Conservation (phyloP, 2,329 filamentous ascomycete genomes). For the Trichophyton benhamiae region DNA sequence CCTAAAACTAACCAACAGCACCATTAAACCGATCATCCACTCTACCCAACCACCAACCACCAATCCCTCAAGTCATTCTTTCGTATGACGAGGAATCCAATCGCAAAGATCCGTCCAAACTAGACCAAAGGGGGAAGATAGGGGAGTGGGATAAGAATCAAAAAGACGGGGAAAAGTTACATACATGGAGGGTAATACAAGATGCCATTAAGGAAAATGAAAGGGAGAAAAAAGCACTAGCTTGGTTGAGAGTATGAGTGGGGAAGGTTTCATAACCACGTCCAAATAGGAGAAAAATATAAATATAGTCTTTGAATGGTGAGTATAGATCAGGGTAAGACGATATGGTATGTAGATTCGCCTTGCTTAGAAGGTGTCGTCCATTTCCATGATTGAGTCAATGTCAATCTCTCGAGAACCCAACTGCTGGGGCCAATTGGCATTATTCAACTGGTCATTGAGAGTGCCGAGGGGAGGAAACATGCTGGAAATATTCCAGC, state of each 20-base stretch:
- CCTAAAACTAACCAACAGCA: not conserved
- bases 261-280: slow-evolving; percentile 1
- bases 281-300: not conserved
- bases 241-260: not conserved
- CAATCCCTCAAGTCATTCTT: not conserved
- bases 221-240: not conserved
- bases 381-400: slow-evolving; percentile 1
- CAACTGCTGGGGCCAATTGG: not conserved
- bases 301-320: not conserved
- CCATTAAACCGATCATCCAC: not conserved
- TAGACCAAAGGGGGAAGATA: not conserved
- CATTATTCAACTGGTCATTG: not conserved
- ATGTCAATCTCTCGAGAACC: not conserved
- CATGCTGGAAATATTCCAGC: not conserved
- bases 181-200: not conserved
- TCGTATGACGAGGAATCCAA: not conserved
- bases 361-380: not conserved
- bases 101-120: not conserved
- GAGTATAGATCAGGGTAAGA: not conserved
- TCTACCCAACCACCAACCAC: not conserved
- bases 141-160: not conserved
- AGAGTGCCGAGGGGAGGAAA: not conserved
- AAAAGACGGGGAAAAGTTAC: not conserved
- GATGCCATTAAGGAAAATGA: not conserved
- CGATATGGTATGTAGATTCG: not conserved